Conservation (phyloP, 345 rosid species). For the Erucastrum elatum region DNA sequence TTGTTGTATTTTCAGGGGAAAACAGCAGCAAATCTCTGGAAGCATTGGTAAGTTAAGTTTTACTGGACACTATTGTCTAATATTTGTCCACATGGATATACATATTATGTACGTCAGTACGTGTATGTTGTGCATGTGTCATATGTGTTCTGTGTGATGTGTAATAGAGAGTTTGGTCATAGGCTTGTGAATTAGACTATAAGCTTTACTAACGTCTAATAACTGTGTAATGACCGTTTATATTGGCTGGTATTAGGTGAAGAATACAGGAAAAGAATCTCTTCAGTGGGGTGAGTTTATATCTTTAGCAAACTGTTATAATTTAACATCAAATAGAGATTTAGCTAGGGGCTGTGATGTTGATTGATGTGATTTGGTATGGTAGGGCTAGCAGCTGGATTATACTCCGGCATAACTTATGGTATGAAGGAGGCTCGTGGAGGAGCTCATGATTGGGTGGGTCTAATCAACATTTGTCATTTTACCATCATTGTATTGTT, state of each 20-base stretch:
- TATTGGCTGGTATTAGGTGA: conserved; percentile 56
- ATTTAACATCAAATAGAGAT: neutral
- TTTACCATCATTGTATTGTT: neutral
- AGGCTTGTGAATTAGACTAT: neutral
- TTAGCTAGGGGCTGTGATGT: neutral
- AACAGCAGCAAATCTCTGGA: conserved; percentile 70
- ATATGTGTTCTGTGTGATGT: neutral
- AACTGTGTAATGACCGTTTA: neutral
- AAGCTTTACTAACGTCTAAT: neutral
- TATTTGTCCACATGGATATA: neutral
- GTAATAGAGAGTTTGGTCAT: neutral
- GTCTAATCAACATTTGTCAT: conserved; percentile 9
- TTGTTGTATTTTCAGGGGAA: conserved; percentile 55
- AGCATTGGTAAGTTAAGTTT: conserved; percentile 29
- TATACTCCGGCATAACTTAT: conserved; percentile 83
- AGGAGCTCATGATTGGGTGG: conserved; percentile 93
- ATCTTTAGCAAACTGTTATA: neutral
- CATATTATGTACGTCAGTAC: neutral
- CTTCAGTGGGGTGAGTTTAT: conserved; percentile 79
- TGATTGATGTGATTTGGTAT: conserved; percentile 1
- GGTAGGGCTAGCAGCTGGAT: conserved; percentile 86
- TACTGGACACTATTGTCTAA: too few species aligned
- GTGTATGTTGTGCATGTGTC: neutral
- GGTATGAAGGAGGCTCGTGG: conserved; percentile 81
- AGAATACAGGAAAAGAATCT: conserved; percentile 84